phyloP scores from a whole-genome alignment of 352 stramenopile species.

The Phytophthora cactorum region DNA sequence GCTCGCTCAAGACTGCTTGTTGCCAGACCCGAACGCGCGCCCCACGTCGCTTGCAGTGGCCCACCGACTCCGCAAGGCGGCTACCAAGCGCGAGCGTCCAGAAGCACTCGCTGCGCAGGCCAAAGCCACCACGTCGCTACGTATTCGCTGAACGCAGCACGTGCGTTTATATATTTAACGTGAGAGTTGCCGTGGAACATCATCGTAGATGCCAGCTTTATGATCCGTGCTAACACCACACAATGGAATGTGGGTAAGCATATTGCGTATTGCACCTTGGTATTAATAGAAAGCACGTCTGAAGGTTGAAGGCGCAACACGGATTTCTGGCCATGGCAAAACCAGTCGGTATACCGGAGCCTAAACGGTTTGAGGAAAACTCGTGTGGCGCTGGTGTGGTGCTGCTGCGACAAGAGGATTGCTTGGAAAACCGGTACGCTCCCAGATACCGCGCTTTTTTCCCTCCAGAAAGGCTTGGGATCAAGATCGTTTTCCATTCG shows the following conservation, averaged over 20 bases:
- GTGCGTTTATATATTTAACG: constrained; percentile 18
- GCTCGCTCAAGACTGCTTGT: constrained; percentile 57
- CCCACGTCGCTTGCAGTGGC: constrained; percentile 56
- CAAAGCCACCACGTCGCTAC: constrained; percentile 31
- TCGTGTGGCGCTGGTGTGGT: background rate
- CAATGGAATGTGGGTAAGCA: background rate
- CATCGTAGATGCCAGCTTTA: background rate
- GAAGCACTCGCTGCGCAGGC: constrained; percentile 40
- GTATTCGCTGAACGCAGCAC: constrained; percentile 24
- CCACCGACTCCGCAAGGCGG: constrained; percentile 56
- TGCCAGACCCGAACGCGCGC: constrained; percentile 37
- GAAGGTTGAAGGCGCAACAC: too few species aligned
- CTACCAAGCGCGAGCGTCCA: constrained; percentile 28
- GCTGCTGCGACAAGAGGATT: background rate
- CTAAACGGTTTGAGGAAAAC: background rate
- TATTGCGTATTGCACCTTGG: too few species aligned
- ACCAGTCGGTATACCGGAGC: background rate
- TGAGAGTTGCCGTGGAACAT: background rate
- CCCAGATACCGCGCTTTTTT: constrained; percentile 9
- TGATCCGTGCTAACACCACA: background rate
- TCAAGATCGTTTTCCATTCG: constrained; percentile 37
- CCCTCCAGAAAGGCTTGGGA: background rate
- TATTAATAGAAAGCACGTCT: too few species aligned
- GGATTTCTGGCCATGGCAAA: too few species aligned
- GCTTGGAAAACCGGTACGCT: constrained; percentile 20